Evolutionary conservation across 164 flowering plant genomes (phyloP), one percentile per base, ranked within the genome.

Genomic region (Stephania yunnanensis): DNA sequence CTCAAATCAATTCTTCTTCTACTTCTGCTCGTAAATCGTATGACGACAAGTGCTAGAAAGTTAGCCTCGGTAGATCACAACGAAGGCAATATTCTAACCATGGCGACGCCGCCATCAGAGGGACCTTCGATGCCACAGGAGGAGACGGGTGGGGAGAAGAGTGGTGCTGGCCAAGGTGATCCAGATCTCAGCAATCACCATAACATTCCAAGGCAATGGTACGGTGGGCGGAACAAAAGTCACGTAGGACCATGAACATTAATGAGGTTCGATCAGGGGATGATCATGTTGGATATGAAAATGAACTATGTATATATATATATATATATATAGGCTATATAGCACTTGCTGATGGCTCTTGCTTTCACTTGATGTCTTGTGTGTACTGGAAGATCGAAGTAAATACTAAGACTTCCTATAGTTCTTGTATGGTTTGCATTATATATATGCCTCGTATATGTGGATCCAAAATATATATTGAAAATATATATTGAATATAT

Each of bases 201-300:
- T 71, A 64, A 31, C 46, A 76, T 76, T 76, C 78, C 74, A 19
- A 76, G 79, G 64, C 67, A 77, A 67, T 20, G 20, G n/a, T 71
- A 64, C 15, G 42, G 71, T 64, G 71, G 64, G 53, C 36, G 71
- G 66, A 65, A 77, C 0, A 72, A 72, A 44, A 46, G 44, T 20
- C 42, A 58, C 52, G 61, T 2, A n/a, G 45, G 25, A 22, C 66
- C 10, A 17, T 10, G 3, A 66, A n/a, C 42, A 36, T 36, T 55
- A 25, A 25, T 25, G 50, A n/a, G 15, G 50, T 5, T 55, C 42
- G 4, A 50, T 68, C 66, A 3, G 10, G 50, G 46, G 64, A 15
- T 12, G 64, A 58, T 10, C 17, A 58, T 58, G 64, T n/a, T 19
- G 64, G n/a, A 15, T 2, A 36, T 36, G 42, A 36, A 36, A 36